Percentiles rank a stretch among this genome's conserved stretches.
Evolutionary conservation across 1,139 yeast genomes (phyloP).

Genomic region (Saccharomyces hybrid): DNA sequence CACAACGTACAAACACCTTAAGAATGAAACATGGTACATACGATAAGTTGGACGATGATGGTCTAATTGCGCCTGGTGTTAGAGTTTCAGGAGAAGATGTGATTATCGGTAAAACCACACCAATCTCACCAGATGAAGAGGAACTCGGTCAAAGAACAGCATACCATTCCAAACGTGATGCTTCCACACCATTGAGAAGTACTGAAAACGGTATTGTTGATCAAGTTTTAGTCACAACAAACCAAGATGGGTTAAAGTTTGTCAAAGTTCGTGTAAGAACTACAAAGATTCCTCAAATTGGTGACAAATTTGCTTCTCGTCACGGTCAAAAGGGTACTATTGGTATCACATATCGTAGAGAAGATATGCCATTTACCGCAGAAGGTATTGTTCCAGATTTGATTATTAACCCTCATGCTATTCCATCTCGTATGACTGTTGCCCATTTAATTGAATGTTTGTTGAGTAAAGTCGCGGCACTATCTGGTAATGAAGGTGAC

Average conservation of each 20-base stretch:
- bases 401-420: constrained; percentile 97
- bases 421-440: constrained; percentile 99
- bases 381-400: constrained; percentile 97
- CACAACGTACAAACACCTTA: constrained; percentile 87
- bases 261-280: constrained; percentile 99
- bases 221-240: constrained; percentile 91
- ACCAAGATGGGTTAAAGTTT: constrained; percentile 95
- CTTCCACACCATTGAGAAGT: constrained; percentile 92
- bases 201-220: constrained; percentile 98
- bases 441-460: constrained; percentile 98
- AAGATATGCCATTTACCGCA: constrained; percentile 97
- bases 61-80: constrained; percentile 95
- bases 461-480: constrained; percentile 86
- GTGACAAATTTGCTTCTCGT: constrained; percentile 97
- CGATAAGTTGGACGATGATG: constrained; percentile 96
- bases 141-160: constrained; percentile 98
- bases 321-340: constrained; percentile 99
- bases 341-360: constrained; percentile 97
- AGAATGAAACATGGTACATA: constrained; percentile 96
- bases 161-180: constrained; percentile 96
- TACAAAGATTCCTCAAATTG: constrained; percentile 95
- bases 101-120: constrained; percentile 96
- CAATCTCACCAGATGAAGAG: constrained; percentile 96
- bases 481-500: constrained; percentile 96
- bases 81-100: constrained; percentile 98